Base-by-base conservation (phyloP, 2,329 filamentous ascomycete species). In the Aspergillus sp. region DNA sequence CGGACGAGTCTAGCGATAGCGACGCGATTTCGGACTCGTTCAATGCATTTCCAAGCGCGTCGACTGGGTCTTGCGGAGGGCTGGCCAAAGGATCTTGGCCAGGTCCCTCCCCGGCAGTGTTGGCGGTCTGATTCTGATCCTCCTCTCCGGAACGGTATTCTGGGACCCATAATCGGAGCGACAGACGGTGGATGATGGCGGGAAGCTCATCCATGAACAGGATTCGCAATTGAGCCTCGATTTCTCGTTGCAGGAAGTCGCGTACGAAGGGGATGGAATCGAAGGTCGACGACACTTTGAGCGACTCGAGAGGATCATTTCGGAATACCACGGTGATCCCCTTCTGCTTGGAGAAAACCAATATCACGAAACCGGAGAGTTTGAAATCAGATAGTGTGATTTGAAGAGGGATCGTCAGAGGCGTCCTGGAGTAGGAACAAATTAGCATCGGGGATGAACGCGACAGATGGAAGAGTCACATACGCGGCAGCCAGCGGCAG, bases 241-340 rank as follows among this genome's bases (percentile, higher is more conserved):
- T 99, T 56, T 93, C 96, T 70, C 90, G 88, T 69, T 99, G 94
- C 52, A 99, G 78, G 71, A 97, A 97, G 72, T 99, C 92, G 62
- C 94, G 88, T 57, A 99, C 94, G 68, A 99, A 99, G 42, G 94
- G 93, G 65, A 99, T 99, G 11, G 93, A 96, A 76, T 99, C 94
- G 73, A 99, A 99, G 42, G 94, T 99, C 61, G 93, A 97, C 1
- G 93, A 97, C 60, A 99, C 94, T 77, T 97, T 97, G 66, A 99
- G 85, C 4, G 93, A 97, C 71, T 99, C 94, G 56, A 99, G 85
- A 4, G 94, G 94, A 70, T 99, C 94, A 81, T 99, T 97, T 64
- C 94, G 88, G 71, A 99, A 99, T 42, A 99, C 94, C 45, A 99
- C 81, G 1, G 94, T 99, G 52, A 99, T 82, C 17, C 94, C 94